Conservation (phyloP, 2,329 filamentous ascomycete species). For the Exophiala lecanii-corni region DNA sequence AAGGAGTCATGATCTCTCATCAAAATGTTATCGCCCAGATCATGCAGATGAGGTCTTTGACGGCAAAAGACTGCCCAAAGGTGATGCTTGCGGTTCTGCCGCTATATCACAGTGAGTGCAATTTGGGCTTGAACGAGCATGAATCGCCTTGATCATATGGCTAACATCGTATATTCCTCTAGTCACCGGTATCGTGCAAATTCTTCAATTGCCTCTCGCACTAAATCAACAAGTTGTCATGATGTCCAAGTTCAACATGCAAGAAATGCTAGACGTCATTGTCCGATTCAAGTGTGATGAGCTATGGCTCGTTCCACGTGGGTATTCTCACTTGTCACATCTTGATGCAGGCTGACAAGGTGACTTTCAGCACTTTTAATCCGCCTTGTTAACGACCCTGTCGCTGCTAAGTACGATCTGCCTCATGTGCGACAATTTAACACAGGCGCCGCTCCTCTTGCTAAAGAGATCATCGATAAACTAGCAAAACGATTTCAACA, state of each 20-base stretch:
- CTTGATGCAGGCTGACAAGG: neutral
- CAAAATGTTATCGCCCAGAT: slow-evolving; percentile 18
- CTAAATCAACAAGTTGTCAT: slow-evolving; percentile 15
- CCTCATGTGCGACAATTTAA: slow-evolving; percentile 62
- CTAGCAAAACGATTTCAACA: slow-evolving; percentile 58
- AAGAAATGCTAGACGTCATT: slow-evolving; percentile 14
- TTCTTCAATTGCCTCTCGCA: slow-evolving; percentile 11
- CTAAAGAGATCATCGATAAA: slow-evolving; percentile 65
- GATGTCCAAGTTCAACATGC: slow-evolving; percentile 17
- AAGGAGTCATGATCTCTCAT: slow-evolving; percentile 47
- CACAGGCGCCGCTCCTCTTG: slow-evolving; percentile 73
- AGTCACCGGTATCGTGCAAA: slow-evolving; percentile 15
- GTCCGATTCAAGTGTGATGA: slow-evolving; percentile 15
- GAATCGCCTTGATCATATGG: no score
- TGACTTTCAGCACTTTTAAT: slow-evolving; percentile 12
- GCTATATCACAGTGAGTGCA: slow-evolving; percentile 13
- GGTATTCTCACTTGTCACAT: slow-evolving; percentile 1
- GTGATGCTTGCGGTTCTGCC: slow-evolving; percentile 12
- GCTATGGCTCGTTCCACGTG: slow-evolving; percentile 18
- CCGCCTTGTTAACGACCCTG: slow-evolving; percentile 12
- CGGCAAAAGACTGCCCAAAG: slow-evolving; percentile 3
- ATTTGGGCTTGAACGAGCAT: no score
- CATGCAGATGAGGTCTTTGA: slow-evolving; percentile 9
- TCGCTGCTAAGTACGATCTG: slow-evolving; percentile 47
- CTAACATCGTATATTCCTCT: neutral